phyloP scores from a whole-genome alignment of 306 rosid species.

The Malus sylvestris region DNA sequence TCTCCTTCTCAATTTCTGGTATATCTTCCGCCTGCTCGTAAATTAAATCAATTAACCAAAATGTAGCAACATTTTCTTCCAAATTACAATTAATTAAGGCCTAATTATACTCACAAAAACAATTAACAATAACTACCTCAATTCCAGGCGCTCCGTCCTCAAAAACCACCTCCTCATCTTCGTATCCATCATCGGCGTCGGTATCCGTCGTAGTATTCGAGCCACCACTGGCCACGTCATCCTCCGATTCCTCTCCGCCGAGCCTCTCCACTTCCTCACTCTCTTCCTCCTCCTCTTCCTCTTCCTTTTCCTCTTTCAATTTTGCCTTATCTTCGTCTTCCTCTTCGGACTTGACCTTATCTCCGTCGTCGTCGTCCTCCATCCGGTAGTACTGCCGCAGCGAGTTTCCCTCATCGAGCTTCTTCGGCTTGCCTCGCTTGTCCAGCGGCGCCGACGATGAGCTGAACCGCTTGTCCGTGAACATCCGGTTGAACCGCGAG shows the following conservation, averaged over 20 bases:
- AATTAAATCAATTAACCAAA: background rate
- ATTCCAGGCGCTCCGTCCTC: constrained; percentile 35
- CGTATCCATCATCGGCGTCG: constrained; percentile 37
- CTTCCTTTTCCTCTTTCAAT: constrained; percentile 9
- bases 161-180: constrained; percentile 16
- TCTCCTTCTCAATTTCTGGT: constrained; percentile 54
- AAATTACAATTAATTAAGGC: background rate
- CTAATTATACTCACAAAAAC: background rate
- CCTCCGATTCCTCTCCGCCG: background rate
- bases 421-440: constrained; percentile 65
- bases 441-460: constrained; percentile 65
- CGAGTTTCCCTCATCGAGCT: constrained; percentile 16
- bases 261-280: constrained; percentile 19
- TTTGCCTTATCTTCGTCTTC: background rate
- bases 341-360: background rate
- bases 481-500: constrained; percentile 60
- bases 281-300: constrained; percentile 17
- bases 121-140: no score
- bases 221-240: constrained; percentile 15
- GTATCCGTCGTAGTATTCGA: constrained; percentile 16
- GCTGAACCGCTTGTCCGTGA: constrained; percentile 46
- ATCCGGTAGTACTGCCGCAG: constrained; percentile 51
- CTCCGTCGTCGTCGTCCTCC: constrained; percentile 22
- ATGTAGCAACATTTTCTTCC: background rate
- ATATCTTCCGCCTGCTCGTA: constrained; percentile 45